phyloP scores from a whole-genome alignment of 106 monocot species.

The Chionographis japonica region DNA sequence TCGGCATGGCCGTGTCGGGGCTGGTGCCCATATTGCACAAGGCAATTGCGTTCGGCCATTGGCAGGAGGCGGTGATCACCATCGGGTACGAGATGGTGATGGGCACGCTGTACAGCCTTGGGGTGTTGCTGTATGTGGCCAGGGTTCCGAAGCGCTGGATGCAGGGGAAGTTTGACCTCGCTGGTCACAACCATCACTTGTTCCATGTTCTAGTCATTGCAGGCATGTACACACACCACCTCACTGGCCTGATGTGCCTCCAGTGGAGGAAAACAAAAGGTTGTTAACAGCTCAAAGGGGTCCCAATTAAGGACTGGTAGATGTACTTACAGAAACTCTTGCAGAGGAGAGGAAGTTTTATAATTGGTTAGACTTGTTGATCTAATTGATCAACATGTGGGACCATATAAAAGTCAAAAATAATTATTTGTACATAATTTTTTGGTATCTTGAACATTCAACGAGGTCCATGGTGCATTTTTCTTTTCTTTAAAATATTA shows the following conservation, averaged over 20 bases:
- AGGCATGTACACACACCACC: slow-evolving; percentile 34
- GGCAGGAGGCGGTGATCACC: slow-evolving; percentile 47
- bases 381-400: no score
- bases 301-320: no score
- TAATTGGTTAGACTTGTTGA: no score
- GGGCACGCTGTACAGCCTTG: slow-evolving; percentile 64
- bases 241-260: slow-evolving; percentile 24
- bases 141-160: slow-evolving; percentile 76
- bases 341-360: no score
- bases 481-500: no score
- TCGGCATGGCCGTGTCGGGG: slow-evolving; percentile 68
- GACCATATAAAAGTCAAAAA: no score
- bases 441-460: no score
- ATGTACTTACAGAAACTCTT: no score
- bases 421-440: no score
- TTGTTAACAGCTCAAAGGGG: no score
- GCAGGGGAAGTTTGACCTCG: slow-evolving; percentile 52
- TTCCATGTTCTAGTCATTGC: slow-evolving; percentile 38
- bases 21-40: slow-evolving; percentile 73
- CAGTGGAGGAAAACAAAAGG: no score
- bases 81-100: slow-evolving; percentile 61
- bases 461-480: no score
- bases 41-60: slow-evolving; percentile 33
- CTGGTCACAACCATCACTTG: slow-evolving; percentile 27
- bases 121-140: slow-evolving; percentile 46